A percentile compares a stretch with the other conserved stretches of the same genome.
These are phyloP conservation scores for Colletotrichum sp. DNA, from an alignment of 2,329 filamentous ascomycete genomes.

Conservation along the genomic window DNA sequence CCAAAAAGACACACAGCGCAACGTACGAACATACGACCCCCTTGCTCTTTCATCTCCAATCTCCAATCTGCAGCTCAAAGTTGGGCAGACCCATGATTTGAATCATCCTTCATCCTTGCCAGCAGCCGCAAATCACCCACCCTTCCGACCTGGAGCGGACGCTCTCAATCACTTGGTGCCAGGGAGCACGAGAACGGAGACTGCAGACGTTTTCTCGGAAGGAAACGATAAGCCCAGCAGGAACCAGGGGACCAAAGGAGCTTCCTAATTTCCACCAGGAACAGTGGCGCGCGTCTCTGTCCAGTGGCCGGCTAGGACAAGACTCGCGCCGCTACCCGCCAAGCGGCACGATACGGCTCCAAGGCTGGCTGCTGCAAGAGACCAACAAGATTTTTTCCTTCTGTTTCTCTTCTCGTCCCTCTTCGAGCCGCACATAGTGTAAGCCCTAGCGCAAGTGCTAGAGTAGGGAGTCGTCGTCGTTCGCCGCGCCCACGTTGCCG, in stretches of 20 bases:
- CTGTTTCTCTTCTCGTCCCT: not conserved
- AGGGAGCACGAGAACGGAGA: not conserved
- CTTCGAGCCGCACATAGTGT: not conserved
- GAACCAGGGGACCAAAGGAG: not conserved
- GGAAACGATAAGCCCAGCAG: not conserved
- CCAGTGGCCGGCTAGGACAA: not conserved
- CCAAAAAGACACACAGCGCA: not conserved
- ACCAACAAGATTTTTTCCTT: not conserved
- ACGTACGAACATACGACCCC: not conserved
- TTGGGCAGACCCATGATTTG: not conserved
- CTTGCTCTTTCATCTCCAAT: not conserved
- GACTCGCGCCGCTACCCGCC: conserved; percentile 2
- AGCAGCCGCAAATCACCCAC: not conserved
- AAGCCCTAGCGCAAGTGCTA: conserved; percentile 6
- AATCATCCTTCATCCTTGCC: conserved; percentile 1
- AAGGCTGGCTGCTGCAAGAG: not conserved
- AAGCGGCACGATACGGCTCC: conserved; percentile 8
- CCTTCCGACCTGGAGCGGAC: not conserved
- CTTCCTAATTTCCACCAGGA: conserved; percentile 20
- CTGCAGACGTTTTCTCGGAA: not conserved
- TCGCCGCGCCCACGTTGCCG: conserved; percentile 15
- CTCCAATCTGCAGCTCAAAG: not conserved
- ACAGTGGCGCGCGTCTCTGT: conserved; percentile 16
- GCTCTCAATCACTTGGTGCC: not conserved
- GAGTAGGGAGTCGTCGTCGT: not conserved